Evolutionary conservation across 345 rosid genomes (phyloP).

Genomic region (sweet orange (Citrus sinensis)): DVS_A1.0 CM039162.1:31096501-31097000

Average conservation of each 20-base stretch:
- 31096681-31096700: conserved; percentile 70
- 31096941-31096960: background rate
- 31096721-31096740: conserved; percentile 19
- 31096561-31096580: background rate
- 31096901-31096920: background rate
- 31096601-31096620: background rate
- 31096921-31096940: background rate
- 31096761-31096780: conserved; percentile 25
- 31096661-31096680: conserved; percentile 64
- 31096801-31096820: conserved; percentile 26
- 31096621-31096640: conserved; percentile 56
- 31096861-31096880: background rate
- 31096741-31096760: conserved; percentile 15
- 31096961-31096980: background rate
- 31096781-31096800: conserved; percentile 38
- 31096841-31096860: conserved; percentile 19
- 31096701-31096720: conserved; percentile 59
- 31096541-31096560: background rate
- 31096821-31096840: conserved; percentile 12
- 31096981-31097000: background rate
- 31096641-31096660: conserved; percentile 54
- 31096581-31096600: background rate
- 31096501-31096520: background rate
- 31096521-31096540: background rate
- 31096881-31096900: conserved; percentile 10